Evolutionary conservation across 2,329 filamentous ascomycete species (phyloP).

Genomic region (Pseudogymnoascus verrucosus): DNA sequence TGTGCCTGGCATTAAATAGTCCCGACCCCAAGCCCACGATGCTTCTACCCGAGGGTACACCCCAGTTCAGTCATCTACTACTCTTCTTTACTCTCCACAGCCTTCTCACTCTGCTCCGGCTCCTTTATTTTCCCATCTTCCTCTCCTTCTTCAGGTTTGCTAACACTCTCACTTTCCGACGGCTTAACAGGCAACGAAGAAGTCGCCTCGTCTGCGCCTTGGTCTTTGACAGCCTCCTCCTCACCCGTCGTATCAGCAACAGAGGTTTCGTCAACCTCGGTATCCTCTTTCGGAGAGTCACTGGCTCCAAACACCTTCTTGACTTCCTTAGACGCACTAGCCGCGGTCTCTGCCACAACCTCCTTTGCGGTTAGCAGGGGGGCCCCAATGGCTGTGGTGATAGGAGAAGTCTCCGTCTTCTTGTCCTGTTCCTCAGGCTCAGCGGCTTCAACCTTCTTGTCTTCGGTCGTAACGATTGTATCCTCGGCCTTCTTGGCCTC

Average conservation of each 20-base stretch:
- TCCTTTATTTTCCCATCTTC: neutral
- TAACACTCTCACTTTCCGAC: neutral
- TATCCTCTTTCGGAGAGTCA: neutral
- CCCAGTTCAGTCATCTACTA: neutral
- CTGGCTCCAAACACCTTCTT: neutral
- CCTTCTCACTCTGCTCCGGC: neutral
- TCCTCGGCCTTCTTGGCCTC: neutral
- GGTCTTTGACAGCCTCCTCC: neutral
- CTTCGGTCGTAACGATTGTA: neutral
- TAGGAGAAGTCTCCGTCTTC: neutral
- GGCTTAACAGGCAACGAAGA: neutral
- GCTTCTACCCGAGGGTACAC: neutral
- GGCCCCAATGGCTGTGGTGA: neutral
- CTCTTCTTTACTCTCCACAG: neutral
- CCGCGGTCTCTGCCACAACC: conserved; percentile 2
- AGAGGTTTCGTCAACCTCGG: neutral
- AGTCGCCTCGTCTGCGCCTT: neutral
- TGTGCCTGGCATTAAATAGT: neutral
- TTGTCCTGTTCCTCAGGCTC: neutral
- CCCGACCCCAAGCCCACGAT: neutral
- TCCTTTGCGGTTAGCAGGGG: neutral
- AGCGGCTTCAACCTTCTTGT: neutral
- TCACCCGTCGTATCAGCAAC: neutral
- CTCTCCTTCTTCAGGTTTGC: neutral
- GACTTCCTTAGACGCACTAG: neutral